Evolutionary conservation across 345 rosid genomes (phyloP), one percentile per base, ranked within the genome.

Genomic region (Mallotus nudiflorus): DNA sequence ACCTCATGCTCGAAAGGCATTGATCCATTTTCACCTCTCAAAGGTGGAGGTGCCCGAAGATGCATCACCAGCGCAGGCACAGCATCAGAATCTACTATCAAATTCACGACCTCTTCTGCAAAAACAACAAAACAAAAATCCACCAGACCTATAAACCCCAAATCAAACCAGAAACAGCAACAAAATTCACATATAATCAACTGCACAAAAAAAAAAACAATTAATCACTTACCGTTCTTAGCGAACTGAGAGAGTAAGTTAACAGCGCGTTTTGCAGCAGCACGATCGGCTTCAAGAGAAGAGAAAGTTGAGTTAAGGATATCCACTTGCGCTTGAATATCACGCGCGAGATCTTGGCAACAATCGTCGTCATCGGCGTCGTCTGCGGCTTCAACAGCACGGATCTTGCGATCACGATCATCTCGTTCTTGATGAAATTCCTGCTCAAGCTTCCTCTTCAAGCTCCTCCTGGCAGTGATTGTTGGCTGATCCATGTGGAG

Each of bases 71-170:
- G 74, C 16, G 81, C 81, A 78, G 88, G 88, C 27, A 91, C 83
- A 6, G 86, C 92, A 14, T 88, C 94, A 48, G 81, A 83, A 9
- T 81, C 86, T 69, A 89, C 89, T 12, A 91, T 83, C 68, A 70
- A 56, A 51, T 85, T 76, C 67, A 87, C 86, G 19, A 73, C 40
- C 44, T 85, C 89, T 72, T 86, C 97, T 91, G 74, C 70, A 46
- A 20, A 56, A 33, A 57, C 12, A n/a, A n/a, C n/a, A n/a, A n/a
- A n/a, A 33, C 14, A 33, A 53, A 76, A 9, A 27, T 54, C 11
- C n/a, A 39, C 29, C 48, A 57, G 59, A 28, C 12, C 24, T 33
- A 62, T 28, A 73, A 57, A 33, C 31, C 12, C 11, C 12, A 25
- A 53, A 62, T 66, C 4, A 62, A 58, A 33, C 15, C 0, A 49